Evolutionary conservation across 306 rosid genomes (phyloP).

Genomic region (Inga leiocalycina): DNA sequence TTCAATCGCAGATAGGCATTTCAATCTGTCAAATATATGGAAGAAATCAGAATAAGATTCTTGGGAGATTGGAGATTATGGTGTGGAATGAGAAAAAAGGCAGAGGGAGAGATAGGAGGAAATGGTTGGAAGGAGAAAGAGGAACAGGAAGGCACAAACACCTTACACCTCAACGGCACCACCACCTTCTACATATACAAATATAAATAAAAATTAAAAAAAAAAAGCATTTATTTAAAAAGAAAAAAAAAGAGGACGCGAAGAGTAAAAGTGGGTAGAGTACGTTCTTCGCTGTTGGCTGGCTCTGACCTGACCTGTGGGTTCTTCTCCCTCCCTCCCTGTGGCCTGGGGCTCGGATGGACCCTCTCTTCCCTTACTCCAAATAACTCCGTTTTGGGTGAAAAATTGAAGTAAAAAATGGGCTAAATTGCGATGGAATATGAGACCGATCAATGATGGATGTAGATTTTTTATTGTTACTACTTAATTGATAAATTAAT

Average conservation of each 20-base stretch:
- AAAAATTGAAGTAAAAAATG: background rate
- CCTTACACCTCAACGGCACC: conserved; percentile 25
- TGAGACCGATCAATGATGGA: background rate
- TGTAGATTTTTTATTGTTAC: background rate
- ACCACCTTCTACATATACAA: conserved; percentile 36
- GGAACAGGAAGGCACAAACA: conserved; percentile 30
- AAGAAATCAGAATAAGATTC: background rate
- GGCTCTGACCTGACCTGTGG: conserved; percentile 30
- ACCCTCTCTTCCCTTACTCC: background rate
- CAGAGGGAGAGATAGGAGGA: background rate
- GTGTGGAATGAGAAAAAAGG: background rate
- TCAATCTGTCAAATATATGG: background rate
- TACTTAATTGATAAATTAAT: no score
- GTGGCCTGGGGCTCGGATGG: conserved; percentile 16
- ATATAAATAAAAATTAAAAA: no score
- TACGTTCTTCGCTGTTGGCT: background rate
- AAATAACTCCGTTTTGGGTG: background rate
- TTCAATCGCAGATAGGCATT: background rate
- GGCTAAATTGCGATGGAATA: background rate
- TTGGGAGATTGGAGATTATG: conserved; percentile 18
- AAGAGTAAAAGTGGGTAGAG: background rate
- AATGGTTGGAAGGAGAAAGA: conserved; percentile 39
- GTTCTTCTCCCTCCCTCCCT: conserved; percentile 47
- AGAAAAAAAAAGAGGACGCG: background rate
- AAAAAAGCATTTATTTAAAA: background rate